These are phyloP conservation scores for Saccharomycopsis sp. DNA, from an alignment of 805 yeast genomes.

Conservation along the genomic window DNA sequence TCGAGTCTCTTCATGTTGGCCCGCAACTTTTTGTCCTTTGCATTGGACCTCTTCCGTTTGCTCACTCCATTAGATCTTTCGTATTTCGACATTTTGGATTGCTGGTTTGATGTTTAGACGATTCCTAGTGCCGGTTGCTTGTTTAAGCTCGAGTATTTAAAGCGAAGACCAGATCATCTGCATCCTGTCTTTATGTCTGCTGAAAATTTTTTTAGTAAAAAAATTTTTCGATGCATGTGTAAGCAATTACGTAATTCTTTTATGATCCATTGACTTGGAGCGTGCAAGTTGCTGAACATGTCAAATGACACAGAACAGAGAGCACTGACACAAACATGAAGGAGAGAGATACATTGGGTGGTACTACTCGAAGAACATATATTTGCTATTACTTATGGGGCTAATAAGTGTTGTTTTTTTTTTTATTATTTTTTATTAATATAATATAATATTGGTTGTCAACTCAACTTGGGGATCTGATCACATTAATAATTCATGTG, in stretches of 20 bases:
- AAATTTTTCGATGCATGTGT: neutral
- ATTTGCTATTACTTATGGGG: no score
- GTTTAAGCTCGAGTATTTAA: no score
- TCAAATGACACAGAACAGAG: neutral
- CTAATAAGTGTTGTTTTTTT: neutral
- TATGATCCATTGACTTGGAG: neutral
- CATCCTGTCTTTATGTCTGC: neutral
- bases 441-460: no score
- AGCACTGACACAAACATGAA: neutral
- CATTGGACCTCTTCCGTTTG: constrained; percentile 6
- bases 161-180: neutral
- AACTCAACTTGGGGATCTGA: no score
- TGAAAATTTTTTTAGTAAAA: neutral
- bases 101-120: neutral
- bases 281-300: neutral
- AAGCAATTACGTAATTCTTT: neutral
- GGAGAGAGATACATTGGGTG: no score
- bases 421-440: no score
- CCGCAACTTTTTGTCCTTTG: constrained; percentile 50
- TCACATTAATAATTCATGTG: no score
- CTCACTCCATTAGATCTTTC: constrained; percentile 5
- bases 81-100: constrained; percentile 4
- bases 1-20: constrained; percentile 65
- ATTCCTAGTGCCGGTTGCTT: no score
- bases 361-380: neutral